Conservation (phyloP, 2,329 filamentous ascomycete species). For the Pseudogymnoascus sp. region DNA sequence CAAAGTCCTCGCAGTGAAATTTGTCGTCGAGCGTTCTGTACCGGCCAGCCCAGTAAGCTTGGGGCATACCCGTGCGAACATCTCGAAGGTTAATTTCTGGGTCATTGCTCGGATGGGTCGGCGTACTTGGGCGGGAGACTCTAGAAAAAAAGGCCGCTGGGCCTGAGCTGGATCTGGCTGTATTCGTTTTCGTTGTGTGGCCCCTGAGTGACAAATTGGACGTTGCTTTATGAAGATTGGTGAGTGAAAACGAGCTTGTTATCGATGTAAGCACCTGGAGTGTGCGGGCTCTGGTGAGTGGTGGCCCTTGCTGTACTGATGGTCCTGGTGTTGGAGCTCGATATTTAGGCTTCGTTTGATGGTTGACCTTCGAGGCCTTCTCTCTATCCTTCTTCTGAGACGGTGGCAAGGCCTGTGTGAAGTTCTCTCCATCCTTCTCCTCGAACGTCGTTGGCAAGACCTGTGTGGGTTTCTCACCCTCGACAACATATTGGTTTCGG, state of each 20-base stretch:
- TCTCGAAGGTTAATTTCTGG: slow-evolving; percentile 23
- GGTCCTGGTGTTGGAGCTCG: neutral
- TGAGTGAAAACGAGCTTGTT: neutral
- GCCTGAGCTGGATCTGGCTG: slow-evolving; percentile 13
- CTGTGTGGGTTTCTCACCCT: neutral
- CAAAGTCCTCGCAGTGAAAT: slow-evolving; percentile 40
- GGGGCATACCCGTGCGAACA: slow-evolving; percentile 40
- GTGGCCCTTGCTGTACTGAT: neutral
- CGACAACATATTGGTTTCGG: neutral
- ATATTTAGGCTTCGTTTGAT: neutral
- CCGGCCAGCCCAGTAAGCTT: slow-evolving; percentile 57
- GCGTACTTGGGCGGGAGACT: slow-evolving; percentile 15
- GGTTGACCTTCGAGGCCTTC: neutral
- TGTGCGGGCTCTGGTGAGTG: neutral
- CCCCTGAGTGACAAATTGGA: slow-evolving; percentile 12
- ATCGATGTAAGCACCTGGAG: neutral
- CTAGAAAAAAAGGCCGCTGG: slow-evolving; percentile 1
- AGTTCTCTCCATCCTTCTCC: neutral
- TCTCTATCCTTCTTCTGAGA: neutral
- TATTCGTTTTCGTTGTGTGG: neutral
- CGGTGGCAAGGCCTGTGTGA: neutral
- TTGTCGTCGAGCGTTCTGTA: slow-evolving; percentile 52
- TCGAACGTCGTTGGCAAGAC: neutral
- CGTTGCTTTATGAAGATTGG: slow-evolving; percentile 17
- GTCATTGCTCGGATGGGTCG: slow-evolving; percentile 10